Percentiles rank a stretch among this genome's conserved stretches.
Evolutionary conservation across 352 stramenopile genomes (phyloP).

Genomic region (Phytopythium ostracodes): DNA sequence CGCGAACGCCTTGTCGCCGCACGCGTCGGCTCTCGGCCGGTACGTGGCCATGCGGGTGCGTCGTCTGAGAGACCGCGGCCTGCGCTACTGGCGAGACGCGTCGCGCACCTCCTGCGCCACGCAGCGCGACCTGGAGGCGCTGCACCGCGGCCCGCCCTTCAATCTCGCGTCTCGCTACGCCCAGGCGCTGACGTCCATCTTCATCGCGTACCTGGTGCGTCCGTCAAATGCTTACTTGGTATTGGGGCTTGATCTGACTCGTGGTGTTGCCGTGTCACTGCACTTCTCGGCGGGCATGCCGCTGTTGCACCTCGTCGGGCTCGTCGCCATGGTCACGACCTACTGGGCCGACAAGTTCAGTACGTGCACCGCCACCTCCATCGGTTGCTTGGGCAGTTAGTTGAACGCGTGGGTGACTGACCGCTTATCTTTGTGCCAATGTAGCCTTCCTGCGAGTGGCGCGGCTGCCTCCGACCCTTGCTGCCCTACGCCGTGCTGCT

Average conservation of each 20-base stretch:
- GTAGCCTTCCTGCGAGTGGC: conserved; percentile 64
- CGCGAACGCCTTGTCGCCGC: conserved; percentile 70
- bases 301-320: conserved; percentile 68
- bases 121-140: conserved; percentile 71
- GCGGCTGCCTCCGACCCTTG: conserved; percentile 55
- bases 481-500: conserved; percentile 74
- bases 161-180: conserved; percentile 69
- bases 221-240: not conserved
- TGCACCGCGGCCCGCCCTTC: conserved; percentile 77
- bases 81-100: conserved; percentile 47
- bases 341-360: conserved; percentile 89
- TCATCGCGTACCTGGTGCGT: conserved; percentile 75
- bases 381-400: not conserved
- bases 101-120: conserved; percentile 70
- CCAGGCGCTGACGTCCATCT: conserved; percentile 74
- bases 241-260: not conserved
- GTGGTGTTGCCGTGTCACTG: not conserved
- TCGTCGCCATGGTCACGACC: conserved; percentile 67
- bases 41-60: conserved; percentile 48
- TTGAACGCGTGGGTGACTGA: not conserved
- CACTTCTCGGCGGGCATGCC: conserved; percentile 83
- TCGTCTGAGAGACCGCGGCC: conserved; percentile 57
- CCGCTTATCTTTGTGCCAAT: not conserved
- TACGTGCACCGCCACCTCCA: conserved; percentile 20
- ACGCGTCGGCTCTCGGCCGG: conserved; percentile 54